These are phyloP conservation scores for Calocybe gangraenosa DNA, from an alignment of 768 basidiomycete species.

Conservation along the genomic window DNA sequence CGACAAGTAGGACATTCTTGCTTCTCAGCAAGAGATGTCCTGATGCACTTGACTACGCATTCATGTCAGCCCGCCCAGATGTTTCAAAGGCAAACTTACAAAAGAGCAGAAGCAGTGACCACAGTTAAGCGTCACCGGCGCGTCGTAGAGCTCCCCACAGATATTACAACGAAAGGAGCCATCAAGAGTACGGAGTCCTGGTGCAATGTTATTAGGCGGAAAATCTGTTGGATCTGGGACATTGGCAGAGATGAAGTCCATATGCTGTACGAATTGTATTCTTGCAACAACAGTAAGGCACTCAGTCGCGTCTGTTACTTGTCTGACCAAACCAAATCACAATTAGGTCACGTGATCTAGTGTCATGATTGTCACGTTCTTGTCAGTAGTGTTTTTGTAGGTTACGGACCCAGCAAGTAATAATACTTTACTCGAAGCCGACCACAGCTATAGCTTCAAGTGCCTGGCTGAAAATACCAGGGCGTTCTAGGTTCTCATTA, in stretches of 20 bases:
- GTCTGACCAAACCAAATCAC: background rate
- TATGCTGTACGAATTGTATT: slow-evolving; percentile 23
- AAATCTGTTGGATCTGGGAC: slow-evolving; percentile 73
- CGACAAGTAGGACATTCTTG: slow-evolving; percentile 74
- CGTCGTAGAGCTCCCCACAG: slow-evolving; percentile 70
- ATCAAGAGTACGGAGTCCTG: slow-evolving; percentile 62
- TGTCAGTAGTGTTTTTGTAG: too few relatives aligned
- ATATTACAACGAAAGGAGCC: slow-evolving; percentile 67
- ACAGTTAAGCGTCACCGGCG: slow-evolving; percentile 68
- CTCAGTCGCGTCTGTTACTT: background rate
- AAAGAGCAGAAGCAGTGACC: slow-evolving; percentile 82
- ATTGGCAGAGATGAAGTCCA: slow-evolving; percentile 23
- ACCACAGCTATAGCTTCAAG: too few relatives aligned
- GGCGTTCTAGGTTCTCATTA: too few relatives aligned
- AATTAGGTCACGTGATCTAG: too few relatives aligned
- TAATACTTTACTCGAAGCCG: too few relatives aligned
- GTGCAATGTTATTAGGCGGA: slow-evolving; percentile 34
- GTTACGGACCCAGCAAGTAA: too few relatives aligned
- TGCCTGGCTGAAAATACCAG: too few relatives aligned
- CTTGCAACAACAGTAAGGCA: too few relatives aligned
- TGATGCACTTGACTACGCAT: slow-evolving; percentile 55
- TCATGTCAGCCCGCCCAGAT: slow-evolving; percentile 1
- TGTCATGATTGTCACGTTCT: too few relatives aligned
- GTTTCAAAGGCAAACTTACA: slow-evolving; percentile 33
- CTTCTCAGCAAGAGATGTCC: slow-evolving; percentile 51